Percentiles rank a stretch among this genome's conserved stretches.
Evolutionary conservation across 2,329 filamentous ascomycete genomes (phyloP).

Genomic region (Cercospora nicotianae): DNA sequence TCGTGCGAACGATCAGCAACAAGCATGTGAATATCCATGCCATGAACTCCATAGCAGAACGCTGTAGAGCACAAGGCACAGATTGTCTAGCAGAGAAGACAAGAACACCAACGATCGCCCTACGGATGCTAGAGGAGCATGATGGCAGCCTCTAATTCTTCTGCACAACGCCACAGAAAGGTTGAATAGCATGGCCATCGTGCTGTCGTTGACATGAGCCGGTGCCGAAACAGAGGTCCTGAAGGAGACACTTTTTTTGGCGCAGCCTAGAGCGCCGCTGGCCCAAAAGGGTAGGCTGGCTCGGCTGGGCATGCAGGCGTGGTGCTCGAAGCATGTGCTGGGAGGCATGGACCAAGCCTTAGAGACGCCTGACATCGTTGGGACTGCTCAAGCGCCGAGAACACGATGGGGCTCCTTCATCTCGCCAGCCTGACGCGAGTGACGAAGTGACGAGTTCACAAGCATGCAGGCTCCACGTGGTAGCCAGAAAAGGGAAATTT

Average conservation of each 20-base stretch:
- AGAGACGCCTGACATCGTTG: not conserved
- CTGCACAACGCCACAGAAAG: not conserved
- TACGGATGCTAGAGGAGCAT: not conserved
- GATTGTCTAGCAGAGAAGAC: not conserved
- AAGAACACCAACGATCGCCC: not conserved
- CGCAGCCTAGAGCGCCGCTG: not conserved
- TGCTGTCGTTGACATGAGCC: not conserved
- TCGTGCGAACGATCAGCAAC: not conserved
- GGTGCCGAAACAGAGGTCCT: not conserved
- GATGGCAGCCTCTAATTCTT: slow-evolving; percentile 3
- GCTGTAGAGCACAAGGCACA: not conserved
- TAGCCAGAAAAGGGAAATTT: not conserved
- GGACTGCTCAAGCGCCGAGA: not conserved
- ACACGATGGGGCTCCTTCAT: not conserved
- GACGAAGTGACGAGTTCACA: not conserved
- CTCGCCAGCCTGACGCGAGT: not conserved
- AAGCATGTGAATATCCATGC: slow-evolving; percentile 3
- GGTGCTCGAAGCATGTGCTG: not conserved
- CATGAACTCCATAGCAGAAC: slow-evolving; percentile 1
- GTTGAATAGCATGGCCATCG: not conserved
- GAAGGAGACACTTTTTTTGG: not conserved
- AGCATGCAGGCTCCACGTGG: not conserved
- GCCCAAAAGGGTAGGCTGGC: not conserved
- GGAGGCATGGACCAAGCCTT: not conserved
- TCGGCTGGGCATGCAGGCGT: not conserved